These are phyloP conservation scores for Tetrahymena borealis DNA, from an alignment of 73 alveolate genomes.

Conservation along the genomic window DNA sequence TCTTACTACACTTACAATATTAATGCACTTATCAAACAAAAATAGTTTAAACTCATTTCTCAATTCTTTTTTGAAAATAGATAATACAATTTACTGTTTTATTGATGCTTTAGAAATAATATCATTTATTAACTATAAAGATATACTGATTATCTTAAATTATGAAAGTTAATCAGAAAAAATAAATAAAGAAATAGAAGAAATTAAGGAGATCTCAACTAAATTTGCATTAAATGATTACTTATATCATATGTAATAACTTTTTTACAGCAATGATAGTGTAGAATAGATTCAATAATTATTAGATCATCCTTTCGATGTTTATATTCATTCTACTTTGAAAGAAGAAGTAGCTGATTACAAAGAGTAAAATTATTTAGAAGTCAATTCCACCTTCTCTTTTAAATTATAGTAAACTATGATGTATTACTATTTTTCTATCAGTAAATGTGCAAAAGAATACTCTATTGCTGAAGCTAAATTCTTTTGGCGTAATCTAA, in stretches of 20 bases:
- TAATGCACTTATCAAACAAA: not conserved
- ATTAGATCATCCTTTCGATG: not conserved
- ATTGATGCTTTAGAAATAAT: not conserved
- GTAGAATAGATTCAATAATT: not conserved
- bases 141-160: not conserved
- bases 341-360: not conserved
- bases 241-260: not conserved
- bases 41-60: not conserved
- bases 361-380: not conserved
- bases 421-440: not conserved
- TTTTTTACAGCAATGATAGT: not conserved
- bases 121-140: not conserved
- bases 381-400: not conserved
- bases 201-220: not conserved
- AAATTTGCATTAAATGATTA: not conserved
- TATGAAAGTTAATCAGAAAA: not conserved
- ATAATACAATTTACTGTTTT: not conserved
- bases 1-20: not conserved
- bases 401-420: not conserved
- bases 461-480: not conserved
- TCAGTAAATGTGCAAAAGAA: not conserved
- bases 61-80: not conserved
- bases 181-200: not conserved
- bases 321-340: not conserved
- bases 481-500: not conserved